Evolutionary conservation across 129 eudicot species (phyloP).

Genomic region (Dittrichia graveolens): DNA sequence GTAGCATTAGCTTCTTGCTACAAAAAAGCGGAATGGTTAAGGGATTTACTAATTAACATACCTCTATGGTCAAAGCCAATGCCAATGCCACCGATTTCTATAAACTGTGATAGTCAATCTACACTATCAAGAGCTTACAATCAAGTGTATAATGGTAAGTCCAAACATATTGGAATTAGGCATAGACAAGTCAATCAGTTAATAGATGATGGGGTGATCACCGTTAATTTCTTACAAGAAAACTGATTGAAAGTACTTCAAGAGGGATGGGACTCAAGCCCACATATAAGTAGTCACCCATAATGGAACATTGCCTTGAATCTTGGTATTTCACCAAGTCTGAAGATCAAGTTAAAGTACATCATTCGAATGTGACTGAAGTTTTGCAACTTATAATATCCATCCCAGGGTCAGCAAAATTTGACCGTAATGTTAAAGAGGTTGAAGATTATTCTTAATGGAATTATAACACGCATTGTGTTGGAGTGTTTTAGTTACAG

Average conservation of each 20-base stretch:
- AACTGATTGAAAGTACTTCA: background rate
- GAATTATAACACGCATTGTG: background rate
- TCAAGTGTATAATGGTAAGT: slow-evolving; percentile 15
- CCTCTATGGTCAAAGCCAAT: background rate
- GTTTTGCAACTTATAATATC: background rate
- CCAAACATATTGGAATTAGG: background rate
- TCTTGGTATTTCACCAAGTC: slow-evolving; percentile 5
- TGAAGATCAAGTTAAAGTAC: background rate
- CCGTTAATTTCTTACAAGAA: background rate
- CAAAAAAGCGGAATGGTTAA: background rate
- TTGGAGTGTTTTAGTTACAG: background rate
- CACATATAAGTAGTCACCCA: slow-evolving; percentile 7
- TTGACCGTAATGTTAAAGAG: background rate
- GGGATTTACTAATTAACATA: background rate
- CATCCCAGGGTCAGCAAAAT: background rate
- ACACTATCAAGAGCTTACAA: background rate
- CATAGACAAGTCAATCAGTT: background rate
- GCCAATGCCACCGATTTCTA: background rate
- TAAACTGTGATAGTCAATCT: background rate
- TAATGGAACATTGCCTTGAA: slow-evolving; percentile 5
- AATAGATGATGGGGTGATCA: slow-evolving; percentile 6
- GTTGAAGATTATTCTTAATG: background rate
- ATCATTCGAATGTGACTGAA: slow-evolving; percentile 3
- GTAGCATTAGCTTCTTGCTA: background rate
- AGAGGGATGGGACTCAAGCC: background rate